Evolutionary conservation across 768 basidiomycete species (phyloP), one percentile per base, ranked within the genome.

Genomic region (Boletales sp.): DNA sequence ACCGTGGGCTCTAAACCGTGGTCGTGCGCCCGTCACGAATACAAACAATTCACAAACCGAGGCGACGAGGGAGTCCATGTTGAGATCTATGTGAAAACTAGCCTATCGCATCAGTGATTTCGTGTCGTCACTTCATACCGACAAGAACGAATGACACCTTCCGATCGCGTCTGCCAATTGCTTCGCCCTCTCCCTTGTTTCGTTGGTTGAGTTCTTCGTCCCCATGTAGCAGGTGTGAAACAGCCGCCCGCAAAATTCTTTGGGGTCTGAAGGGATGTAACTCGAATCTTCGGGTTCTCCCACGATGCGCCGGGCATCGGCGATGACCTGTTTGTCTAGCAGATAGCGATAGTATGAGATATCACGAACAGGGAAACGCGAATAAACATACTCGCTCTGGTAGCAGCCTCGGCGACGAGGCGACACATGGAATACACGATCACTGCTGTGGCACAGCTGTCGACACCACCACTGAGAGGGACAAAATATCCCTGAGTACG

Each of bases 161-260:
- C 95, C 95, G 47, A 99, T 94, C 0, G 91, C 87, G 35, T 84
- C 78, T 7, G 90, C 82, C 4, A 99, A 79, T 39, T 87, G 83
- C 65, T 90, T 94, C 1, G 97, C 97, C 31, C 97, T 76, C 53
- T 76, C 71, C 11, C 92, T 74, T 8, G 97, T 98, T 59, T 97
- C 97, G 0, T 67, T 67, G 52, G 86, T 91, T 8, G 95, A 97
- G 66, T 98, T 94, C 67, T 94, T 90, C 0, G 97, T 99, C 6
- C 95, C 95, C 97, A 99, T 98, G 69, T 95, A 99, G 69, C 93
- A 97, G 0, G 94, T 95, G 67, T 98, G 94, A 74, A 99, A 95
- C 47, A 98, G 85, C 21, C 92, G 78, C 46, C 74, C 76, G 24
- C 83, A 82, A 59, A 97, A 93, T 63, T 98, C 97, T 40, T 77